phyloP scores from a whole-genome alignment of 2,329 filamentous ascomycete species.

The Leptographium radiaticola region DNA sequence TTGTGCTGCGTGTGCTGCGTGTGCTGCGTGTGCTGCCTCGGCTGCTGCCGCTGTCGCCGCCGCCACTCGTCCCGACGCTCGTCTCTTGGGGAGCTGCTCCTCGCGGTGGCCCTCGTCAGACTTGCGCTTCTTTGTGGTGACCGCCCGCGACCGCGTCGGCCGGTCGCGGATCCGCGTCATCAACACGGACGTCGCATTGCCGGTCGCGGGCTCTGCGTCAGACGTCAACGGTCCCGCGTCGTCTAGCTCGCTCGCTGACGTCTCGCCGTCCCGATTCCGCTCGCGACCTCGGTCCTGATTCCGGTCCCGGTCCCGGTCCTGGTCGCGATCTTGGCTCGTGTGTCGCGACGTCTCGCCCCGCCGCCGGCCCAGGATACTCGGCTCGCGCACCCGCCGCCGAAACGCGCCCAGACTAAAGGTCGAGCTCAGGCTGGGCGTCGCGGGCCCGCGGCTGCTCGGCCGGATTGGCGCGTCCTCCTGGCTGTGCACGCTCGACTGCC shows the following conservation, averaged over 20 bases:
- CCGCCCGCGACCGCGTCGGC: not conserved
- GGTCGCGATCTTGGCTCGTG: not conserved
- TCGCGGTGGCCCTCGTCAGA: slow-evolving; percentile 8
- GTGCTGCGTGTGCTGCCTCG: not conserved
- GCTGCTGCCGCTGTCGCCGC: not conserved
- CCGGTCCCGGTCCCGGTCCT: not conserved
- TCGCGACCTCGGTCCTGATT: not conserved
- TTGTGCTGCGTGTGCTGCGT: not conserved
- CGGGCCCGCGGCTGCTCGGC: slow-evolving; percentile 36
- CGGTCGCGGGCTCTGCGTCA: not conserved
- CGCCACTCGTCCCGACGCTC: not conserved
- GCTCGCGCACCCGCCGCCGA: slow-evolving; percentile 42
- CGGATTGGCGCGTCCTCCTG: slow-evolving; percentile 38
- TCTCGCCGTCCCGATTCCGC: not conserved
- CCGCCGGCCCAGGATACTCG: slow-evolving; percentile 45
- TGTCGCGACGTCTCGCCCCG: slow-evolving; percentile 29
- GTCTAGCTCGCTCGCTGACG: slow-evolving; percentile 4
- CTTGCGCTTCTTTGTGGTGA: slow-evolving; percentile 9
- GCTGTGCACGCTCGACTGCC: slow-evolving; percentile 37
- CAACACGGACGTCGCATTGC: slow-evolving; percentile 7
- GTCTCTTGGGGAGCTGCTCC: slow-evolving; percentile 7
- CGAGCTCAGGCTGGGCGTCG: slow-evolving; percentile 33
- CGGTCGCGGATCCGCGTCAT: slow-evolving; percentile 1
- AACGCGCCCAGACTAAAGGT: slow-evolving; percentile 45
- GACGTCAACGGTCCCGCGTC: not conserved